Base-by-base conservation (phyloP, 495 filamentous ascomycete genomes). In the Podospora sp. region DNA sequence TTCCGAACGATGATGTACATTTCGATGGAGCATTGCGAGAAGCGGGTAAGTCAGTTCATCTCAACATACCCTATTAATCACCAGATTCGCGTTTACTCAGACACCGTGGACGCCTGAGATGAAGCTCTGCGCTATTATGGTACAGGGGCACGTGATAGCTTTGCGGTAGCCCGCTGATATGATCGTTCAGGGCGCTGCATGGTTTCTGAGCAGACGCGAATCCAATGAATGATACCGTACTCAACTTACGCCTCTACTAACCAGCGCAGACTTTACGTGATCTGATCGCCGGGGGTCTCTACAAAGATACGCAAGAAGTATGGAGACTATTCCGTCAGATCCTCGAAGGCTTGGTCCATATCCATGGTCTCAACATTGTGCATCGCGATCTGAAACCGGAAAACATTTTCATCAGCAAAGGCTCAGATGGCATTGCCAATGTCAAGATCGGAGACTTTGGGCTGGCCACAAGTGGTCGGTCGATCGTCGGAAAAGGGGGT, bases 381-480 rank as follows among this genome's bases (percentile, higher is more conserved):
- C 95, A 99, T 73, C 90, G 95, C 0, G 95, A 99, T 76, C 83
- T 99, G n/a, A 98, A 98, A 73, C 95, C 95, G 0, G 96, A 99
- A 72, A 99, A 99, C 69, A 88, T 99, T 57, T 99, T 99, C 78
- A 95, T 98, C 70, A 76, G 75, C 27, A 73, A 75, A 24, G 78
- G 78, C 12, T 71, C 78, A 12, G 96, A 98, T 72, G 86, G 89
- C 36, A 85, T 90, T 2, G 91, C 91, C 53, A 94, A 96, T 72
- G 92, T 96, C 12, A 91, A 93, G 64, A 97, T 99, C 67, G 95
- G 95, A 60, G 95, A 99, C 75, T 98, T 99, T 77, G 95, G 95
- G 6, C 83, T 99, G 40, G 95, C 95, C 46, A 97, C 93, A 2
- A 94, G 88, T 69, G 92, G 92, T 1, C 93, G 96, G 66, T 89